phyloP scores from a whole-genome alignment of 345 rosid species.

The Abelmoschus esculentus region DNA sequence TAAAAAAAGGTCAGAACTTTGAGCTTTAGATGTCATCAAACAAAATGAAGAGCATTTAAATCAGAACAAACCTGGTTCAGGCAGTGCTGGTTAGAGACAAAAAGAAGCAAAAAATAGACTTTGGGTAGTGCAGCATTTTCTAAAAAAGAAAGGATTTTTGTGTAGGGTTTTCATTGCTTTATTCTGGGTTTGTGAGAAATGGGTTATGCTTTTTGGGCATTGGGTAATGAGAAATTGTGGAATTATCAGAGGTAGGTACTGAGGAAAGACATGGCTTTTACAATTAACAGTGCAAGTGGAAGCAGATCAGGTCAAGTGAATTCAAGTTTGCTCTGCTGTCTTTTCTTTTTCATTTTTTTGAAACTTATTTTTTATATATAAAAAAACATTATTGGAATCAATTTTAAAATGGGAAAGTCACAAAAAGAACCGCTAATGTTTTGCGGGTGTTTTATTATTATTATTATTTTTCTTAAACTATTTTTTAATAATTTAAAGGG shows the following conservation, averaged over 20 bases:
- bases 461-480: not conserved
- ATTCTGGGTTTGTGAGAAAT: not conserved
- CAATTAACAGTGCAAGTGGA: conserved; percentile 16
- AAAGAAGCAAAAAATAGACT: not conserved
- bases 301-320: conserved; percentile 14
- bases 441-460: no score
- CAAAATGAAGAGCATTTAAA: not conserved
- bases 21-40: conserved; percentile 10
- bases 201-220: not conserved
- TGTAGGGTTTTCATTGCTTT: conserved; percentile 24
- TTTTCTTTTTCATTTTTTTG: conserved; percentile 8
- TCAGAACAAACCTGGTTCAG: conserved; percentile 20
- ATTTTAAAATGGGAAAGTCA: not conserved
- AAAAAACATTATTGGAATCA: not conserved
- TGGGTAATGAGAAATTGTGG: conserved; percentile 22
- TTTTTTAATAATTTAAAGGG: no score
- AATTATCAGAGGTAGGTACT: conserved; percentile 52
- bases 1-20: conserved; percentile 23
- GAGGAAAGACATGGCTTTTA: conserved; percentile 31
- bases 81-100: not conserved
- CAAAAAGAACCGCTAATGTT: no score
- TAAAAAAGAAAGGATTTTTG: conserved; percentile 14
- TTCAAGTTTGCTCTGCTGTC: conserved; percentile 27
- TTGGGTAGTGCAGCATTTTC: conserved; percentile 17
- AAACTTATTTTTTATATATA: not conserved